Evolutionary conservation across 805 yeast genomes (phyloP).

Genomic region (Wickerhamiella kurtzmanii): DNA sequence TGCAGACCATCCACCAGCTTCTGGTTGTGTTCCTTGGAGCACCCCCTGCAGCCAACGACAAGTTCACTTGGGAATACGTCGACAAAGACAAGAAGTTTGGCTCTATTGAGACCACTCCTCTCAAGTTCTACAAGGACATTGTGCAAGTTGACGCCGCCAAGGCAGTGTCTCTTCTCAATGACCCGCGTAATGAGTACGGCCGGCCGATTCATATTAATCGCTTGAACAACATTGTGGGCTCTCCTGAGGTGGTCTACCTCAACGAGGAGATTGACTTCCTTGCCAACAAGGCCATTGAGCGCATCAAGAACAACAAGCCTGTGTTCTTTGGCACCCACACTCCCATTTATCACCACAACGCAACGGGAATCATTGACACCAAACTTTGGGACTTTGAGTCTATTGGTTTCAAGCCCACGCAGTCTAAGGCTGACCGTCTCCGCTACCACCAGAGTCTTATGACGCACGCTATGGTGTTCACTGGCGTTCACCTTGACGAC

Average conservation of each 20-base stretch:
- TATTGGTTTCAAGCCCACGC: constrained; percentile 33
- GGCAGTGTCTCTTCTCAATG: constrained; percentile 58
- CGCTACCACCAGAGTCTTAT: constrained; percentile 56
- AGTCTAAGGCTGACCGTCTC: constrained; percentile 55
- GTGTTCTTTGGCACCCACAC: constrained; percentile 85
- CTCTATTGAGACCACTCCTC: constrained; percentile 44
- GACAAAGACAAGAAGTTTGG: constrained; percentile 50
- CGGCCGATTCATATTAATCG: constrained; percentile 56
- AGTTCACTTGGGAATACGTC: constrained; percentile 59
- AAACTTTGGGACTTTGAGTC: constrained; percentile 50
- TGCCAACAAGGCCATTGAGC: constrained; percentile 48
- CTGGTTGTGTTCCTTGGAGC: constrained; percentile 59
- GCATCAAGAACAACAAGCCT: constrained; percentile 60
- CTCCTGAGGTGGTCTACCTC: constrained; percentile 57
- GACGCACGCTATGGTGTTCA: constrained; percentile 86
- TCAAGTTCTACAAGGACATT: constrained; percentile 44
- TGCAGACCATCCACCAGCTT: constrained; percentile 50
- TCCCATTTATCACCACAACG: constrained; percentile 56
- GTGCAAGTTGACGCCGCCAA: constrained; percentile 39
- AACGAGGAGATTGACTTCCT: constrained; percentile 49
- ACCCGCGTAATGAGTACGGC: constrained; percentile 63
- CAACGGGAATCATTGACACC: constrained; percentile 59
- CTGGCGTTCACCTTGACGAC: constrained; percentile 64
- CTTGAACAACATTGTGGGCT: constrained; percentile 59
- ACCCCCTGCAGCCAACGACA: constrained; percentile 61